Evolutionary conservation across 1,139 yeast genomes (phyloP).

Genomic region (Magnusiomyces magnusii): DNA sequence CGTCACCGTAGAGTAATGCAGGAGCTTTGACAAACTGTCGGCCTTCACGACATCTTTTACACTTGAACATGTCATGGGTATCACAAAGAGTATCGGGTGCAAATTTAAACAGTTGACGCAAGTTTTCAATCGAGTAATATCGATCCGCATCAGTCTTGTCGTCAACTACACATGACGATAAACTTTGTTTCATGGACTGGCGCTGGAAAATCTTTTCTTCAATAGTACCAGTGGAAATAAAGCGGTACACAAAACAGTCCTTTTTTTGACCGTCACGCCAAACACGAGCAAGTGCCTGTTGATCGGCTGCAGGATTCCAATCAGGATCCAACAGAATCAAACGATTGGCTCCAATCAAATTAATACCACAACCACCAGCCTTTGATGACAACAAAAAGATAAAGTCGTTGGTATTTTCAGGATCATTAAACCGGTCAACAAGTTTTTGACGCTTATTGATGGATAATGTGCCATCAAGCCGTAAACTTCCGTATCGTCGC

Average conservation of each 20-base stretch:
- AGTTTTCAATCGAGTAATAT: slow-evolving; percentile 72
- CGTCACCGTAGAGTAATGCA: slow-evolving; percentile 96
- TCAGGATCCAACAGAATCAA: slow-evolving; percentile 88
- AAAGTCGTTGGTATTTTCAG: slow-evolving; percentile 71
- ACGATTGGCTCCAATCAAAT: slow-evolving; percentile 92
- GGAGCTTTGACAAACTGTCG: slow-evolving; percentile 61
- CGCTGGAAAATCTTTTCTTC: slow-evolving; percentile 96
- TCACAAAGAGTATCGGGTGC: slow-evolving; percentile 68
- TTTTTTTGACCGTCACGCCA: slow-evolving; percentile 99
- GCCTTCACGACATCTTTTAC: slow-evolving; percentile 71
- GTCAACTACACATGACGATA: slow-evolving; percentile 95
- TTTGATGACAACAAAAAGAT: slow-evolving; percentile 84
- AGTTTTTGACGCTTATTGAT: slow-evolving; percentile 89
- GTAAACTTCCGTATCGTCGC: slow-evolving; percentile 64
- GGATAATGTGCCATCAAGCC: slow-evolving; percentile 89
- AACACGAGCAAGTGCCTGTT: slow-evolving; percentile 94
- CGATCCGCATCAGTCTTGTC: slow-evolving; percentile 94
- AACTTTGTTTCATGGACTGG: slow-evolving; percentile 90
- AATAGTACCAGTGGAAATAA: slow-evolving; percentile 89
- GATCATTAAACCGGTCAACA: slow-evolving; percentile 87
- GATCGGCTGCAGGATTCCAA: slow-evolving; percentile 99
- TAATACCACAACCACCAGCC: slow-evolving; percentile 99
- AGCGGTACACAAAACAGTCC: slow-evolving; percentile 90
- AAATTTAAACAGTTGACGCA: slow-evolving; percentile 67
- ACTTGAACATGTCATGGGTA: slow-evolving; percentile 87